These are phyloP conservation scores for Herpetomonas samuelpessoai DNA, from an alignment of 208 protist genomes.

Conservation along the genomic window DNA sequence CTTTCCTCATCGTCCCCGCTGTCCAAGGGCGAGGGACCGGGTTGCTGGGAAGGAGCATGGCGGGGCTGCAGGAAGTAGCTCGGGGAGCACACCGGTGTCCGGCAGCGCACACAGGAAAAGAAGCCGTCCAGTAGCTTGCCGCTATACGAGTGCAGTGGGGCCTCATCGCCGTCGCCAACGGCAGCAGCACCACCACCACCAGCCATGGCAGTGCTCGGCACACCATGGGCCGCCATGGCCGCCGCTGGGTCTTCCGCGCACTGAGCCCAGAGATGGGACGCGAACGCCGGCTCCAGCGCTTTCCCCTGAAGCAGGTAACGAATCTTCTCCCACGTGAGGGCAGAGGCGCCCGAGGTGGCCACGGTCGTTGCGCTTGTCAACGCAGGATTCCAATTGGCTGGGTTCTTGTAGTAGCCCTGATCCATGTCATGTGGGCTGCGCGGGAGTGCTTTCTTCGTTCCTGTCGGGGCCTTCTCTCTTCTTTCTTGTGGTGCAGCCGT, in stretches of 20 bases:
- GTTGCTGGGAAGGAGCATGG: too few species aligned
- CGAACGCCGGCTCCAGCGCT: slow-evolving; percentile 61
- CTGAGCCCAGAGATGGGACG: slow-evolving; percentile 62
- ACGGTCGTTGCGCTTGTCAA: slow-evolving; percentile 10
- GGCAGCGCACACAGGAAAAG: slow-evolving; percentile 76
- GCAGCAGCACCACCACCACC: too few species aligned
- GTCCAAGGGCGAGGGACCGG: too few species aligned
- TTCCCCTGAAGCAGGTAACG: slow-evolving; percentile 45
- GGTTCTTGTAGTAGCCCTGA: slow-evolving; percentile 1
- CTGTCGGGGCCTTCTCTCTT: too few species aligned
- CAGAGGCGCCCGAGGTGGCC: slow-evolving; percentile 7
- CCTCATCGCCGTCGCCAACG: slow-evolving; percentile 2
- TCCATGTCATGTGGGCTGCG: slow-evolving; percentile 20
- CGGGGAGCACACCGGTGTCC: slow-evolving; percentile 53
- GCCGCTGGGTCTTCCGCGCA: slow-evolving; percentile 24
- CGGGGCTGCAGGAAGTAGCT: background rate
- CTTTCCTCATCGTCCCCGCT: too few species aligned
- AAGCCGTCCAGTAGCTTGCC: slow-evolving; percentile 42
- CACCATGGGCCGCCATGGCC: background rate
- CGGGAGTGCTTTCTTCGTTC: too few species aligned
- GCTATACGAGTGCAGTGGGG: slow-evolving; percentile 27
- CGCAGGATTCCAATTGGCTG: background rate
- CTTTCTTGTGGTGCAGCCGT: too few species aligned
- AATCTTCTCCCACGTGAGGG: slow-evolving; percentile 17
- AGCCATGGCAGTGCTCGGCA: background rate